These are phyloP conservation scores for Pyrenophora seminiperda DNA, from an alignment of 2,329 filamentous ascomycete species.

Conservation along the genomic window DNA sequence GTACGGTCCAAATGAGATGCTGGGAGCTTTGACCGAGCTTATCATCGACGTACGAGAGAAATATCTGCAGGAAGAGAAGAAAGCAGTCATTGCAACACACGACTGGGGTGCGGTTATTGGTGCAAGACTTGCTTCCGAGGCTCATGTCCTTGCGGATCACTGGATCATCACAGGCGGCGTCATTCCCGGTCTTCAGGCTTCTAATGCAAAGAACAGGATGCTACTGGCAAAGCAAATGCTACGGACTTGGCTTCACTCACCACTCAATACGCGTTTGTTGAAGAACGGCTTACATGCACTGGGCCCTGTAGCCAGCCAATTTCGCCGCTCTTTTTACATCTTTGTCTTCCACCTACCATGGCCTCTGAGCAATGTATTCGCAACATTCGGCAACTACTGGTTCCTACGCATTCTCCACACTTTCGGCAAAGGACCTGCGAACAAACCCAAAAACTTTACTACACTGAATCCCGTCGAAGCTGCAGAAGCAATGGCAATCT, in stretches of 20 bases:
- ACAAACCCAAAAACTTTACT: slow-evolving; percentile 10
- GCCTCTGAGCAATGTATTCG: slow-evolving; percentile 51
- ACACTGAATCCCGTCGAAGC: slow-evolving; percentile 30
- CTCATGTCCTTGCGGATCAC: slow-evolving; percentile 59
- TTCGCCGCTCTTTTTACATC: slow-evolving; percentile 59
- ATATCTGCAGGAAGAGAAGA: slow-evolving; percentile 44
- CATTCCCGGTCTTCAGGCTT: slow-evolving; percentile 49
- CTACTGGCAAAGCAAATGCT: slow-evolving; percentile 57
- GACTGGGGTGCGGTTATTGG: slow-evolving; percentile 62
- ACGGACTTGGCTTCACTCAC: slow-evolving; percentile 53
- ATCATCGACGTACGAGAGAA: slow-evolving; percentile 56
- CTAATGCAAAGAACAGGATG: slow-evolving; percentile 52
- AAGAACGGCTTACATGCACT: slow-evolving; percentile 52
- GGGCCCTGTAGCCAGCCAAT: slow-evolving; percentile 56
- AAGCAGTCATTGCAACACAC: slow-evolving; percentile 56
- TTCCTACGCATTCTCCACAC: slow-evolving; percentile 54
- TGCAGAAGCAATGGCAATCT: slow-evolving; percentile 57
- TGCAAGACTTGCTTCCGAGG: slow-evolving; percentile 64
- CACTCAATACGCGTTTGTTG: slow-evolving; percentile 53
- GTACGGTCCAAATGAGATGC: slow-evolving; percentile 57
- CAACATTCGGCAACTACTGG: slow-evolving; percentile 57
- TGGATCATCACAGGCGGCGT: slow-evolving; percentile 61
- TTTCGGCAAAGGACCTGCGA: slow-evolving; percentile 43
- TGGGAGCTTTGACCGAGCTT: slow-evolving; percentile 61
- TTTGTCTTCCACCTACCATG: slow-evolving; percentile 60